A percentile compares a stretch with the other conserved stretches of the same genome.
Evolutionary conservation across 768 basidiomycete genomes (phyloP).

Genomic region (Serendipita sp.): DNA sequence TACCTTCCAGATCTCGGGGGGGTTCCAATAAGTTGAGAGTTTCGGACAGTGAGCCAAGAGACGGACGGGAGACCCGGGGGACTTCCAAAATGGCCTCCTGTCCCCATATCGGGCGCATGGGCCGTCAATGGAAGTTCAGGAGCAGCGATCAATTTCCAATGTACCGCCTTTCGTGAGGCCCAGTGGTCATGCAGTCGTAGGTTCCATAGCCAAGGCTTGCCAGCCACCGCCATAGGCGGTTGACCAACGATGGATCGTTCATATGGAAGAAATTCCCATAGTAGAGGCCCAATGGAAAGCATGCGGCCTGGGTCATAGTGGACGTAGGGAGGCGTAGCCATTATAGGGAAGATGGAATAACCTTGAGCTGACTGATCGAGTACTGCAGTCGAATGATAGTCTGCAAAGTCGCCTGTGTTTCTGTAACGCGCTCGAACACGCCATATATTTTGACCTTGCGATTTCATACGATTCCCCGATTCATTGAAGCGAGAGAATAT

Average conservation of each 20-base stretch:
- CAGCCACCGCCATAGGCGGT: background rate
- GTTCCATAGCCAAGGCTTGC: background rate
- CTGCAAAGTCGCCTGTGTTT: background rate
- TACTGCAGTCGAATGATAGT: too few species aligned
- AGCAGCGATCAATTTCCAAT: background rate
- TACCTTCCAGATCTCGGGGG: background rate
- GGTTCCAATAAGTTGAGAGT: background rate
- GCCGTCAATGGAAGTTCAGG: background rate
- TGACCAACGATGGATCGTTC: slow-evolving; percentile 2
- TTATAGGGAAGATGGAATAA: too few species aligned
- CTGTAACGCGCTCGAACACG: background rate
- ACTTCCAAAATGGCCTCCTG: background rate
- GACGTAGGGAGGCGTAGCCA: background rate
- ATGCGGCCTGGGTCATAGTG: background rate
- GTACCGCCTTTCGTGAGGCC: background rate
- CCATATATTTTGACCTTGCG: slow-evolving; percentile 1
- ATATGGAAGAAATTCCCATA: background rate
- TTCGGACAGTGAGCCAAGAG: background rate
- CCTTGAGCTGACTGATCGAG: background rate
- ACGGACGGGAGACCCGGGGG: background rate
- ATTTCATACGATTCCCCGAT: slow-evolving; percentile 6
- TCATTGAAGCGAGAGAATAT: slow-evolving; percentile 3
- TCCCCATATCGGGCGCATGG: background rate
- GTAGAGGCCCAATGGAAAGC: background rate
- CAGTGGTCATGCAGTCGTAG: background rate